These are phyloP conservation scores for Simmondsia chinensis DNA, from an alignment of 148 eudicot genomes.

Conservation along the genomic window DNA sequence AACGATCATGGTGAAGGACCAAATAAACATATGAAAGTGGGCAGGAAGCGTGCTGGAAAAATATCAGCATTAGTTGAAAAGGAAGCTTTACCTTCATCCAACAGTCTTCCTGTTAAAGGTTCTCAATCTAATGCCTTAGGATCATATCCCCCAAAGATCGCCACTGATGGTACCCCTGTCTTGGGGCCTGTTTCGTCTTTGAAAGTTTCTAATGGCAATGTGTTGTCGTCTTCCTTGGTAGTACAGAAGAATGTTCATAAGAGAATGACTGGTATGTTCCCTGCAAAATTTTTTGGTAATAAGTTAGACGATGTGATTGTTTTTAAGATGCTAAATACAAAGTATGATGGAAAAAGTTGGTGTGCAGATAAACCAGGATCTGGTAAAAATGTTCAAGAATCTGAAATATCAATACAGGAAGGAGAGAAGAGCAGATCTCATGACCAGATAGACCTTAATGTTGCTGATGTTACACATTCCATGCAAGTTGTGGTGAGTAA, in stretches of 20 bases:
- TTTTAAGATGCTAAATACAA: conserved; percentile 24
- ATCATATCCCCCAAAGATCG: conserved; percentile 30
- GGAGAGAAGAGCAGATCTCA: conserved; percentile 48
- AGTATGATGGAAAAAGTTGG: conserved; percentile 32
- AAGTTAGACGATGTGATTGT: conserved; percentile 44
- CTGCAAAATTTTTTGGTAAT: conserved; percentile 27
- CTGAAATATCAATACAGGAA: conserved; percentile 30
- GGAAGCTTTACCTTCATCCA: conserved; percentile 24
- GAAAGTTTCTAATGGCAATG: conserved; percentile 32
- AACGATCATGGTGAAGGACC: conserved; percentile 31
- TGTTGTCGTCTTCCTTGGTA: conserved; percentile 12
- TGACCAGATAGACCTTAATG: conserved; percentile 57
- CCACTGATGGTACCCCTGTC: conserved; percentile 27
- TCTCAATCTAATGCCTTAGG: conserved; percentile 31
- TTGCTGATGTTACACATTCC: conserved; percentile 47
- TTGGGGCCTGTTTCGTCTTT: conserved; percentile 22
- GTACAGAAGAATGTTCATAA: conserved; percentile 28
- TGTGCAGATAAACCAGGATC: conserved; percentile 35
- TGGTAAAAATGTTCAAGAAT: conserved; percentile 28
- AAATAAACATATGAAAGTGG: conserved; percentile 49
- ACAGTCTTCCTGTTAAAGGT: conserved; percentile 26
- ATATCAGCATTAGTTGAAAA: conserved; percentile 32
- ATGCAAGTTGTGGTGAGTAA: conserved; percentile 49
- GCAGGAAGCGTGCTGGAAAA: conserved; percentile 46
- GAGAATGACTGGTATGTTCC: conserved; percentile 27